Conservation (phyloP, 108 stramenopile species). For the Discostella stelligeroides region DNA sequence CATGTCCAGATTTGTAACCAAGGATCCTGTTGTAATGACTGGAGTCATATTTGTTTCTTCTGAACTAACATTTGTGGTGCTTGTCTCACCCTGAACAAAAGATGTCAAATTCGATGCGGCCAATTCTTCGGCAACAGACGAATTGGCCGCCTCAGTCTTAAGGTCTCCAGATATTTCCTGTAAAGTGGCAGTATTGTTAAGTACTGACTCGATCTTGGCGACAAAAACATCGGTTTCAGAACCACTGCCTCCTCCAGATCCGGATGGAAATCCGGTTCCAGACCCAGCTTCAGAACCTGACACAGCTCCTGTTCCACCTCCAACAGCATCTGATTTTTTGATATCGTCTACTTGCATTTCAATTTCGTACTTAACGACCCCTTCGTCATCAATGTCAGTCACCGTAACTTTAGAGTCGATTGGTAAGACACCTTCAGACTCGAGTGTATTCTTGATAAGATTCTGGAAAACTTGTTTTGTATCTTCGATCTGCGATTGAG, state of each 20-base stretch:
- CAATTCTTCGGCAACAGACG: constrained; percentile 11
- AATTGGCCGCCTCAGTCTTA: constrained; percentile 12
- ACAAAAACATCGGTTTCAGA: not conserved
- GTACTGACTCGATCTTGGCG: not conserved
- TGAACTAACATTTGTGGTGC: not conserved
- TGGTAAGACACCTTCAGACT: constrained; percentile 13
- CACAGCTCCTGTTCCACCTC: not conserved
- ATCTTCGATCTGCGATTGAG: constrained; percentile 15
- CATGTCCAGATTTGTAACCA: constrained; percentile 21
- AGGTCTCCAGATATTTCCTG: constrained; percentile 10
- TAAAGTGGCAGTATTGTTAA: constrained; percentile 15
- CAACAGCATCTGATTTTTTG: not conserved
- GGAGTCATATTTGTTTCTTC: not conserved
- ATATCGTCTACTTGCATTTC: not conserved
- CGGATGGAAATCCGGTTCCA: too few relatives aligned
- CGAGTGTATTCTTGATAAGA: constrained; percentile 18
- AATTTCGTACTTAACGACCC: constrained; percentile 16
- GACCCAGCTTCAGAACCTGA: not conserved
- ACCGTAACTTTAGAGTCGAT: constrained; percentile 18
- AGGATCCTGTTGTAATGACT: constrained; percentile 16
- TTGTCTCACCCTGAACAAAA: constrained; percentile 19
- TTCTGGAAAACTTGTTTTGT: constrained; percentile 17
- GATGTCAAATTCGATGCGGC: constrained; percentile 2
- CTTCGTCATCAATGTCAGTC: constrained; percentile 12
- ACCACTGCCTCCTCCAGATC: too few relatives aligned